These are phyloP conservation scores for Metrosideros polymorpha DNA, from an alignment of 441 rosid genomes.

Conservation along the genomic window DNA sequence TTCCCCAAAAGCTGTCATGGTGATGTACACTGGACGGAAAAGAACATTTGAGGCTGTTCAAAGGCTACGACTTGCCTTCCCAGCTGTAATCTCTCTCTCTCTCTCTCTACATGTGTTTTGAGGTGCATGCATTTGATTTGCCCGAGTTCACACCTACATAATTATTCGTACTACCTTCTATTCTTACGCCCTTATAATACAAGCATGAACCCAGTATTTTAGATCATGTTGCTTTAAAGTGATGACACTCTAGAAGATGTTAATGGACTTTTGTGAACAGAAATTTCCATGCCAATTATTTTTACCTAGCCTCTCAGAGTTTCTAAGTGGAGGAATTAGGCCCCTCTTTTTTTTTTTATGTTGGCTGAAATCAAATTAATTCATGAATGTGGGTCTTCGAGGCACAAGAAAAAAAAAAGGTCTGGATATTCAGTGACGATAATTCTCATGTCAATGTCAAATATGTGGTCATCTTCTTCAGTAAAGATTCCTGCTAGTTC, in stretches of 20 bases:
- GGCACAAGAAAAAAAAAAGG: neutral
- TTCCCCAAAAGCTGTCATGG: conserved; percentile 87
- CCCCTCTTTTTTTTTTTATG: neutral
- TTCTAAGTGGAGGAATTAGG: neutral
- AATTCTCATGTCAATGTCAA: neutral
- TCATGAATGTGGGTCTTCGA: neutral
- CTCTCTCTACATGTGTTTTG: neutral
- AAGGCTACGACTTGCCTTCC: conserved; percentile 87
- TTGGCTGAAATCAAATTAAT: neutral
- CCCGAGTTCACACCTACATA: neutral
- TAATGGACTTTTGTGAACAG: neutral
- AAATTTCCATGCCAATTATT: neutral
- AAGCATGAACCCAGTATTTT: neutral
- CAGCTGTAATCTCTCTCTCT: conserved; percentile 35
- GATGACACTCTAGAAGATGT: neutral
- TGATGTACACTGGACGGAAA: conserved; percentile 79
- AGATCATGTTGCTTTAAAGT: neutral
- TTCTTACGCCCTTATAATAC: neutral
- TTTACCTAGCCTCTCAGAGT: neutral
- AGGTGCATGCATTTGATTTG: neutral
- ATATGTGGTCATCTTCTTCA: neutral
- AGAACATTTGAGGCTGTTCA: conserved; percentile 75
- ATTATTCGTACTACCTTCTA: neutral
- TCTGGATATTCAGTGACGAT: neutral
- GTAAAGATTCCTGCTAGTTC: neutral